Evolutionary conservation across 129 eudicot genomes (phyloP), one percentile per base, ranked within the genome.

Genomic region (Chrysanthemum seticuspe): DNA sequence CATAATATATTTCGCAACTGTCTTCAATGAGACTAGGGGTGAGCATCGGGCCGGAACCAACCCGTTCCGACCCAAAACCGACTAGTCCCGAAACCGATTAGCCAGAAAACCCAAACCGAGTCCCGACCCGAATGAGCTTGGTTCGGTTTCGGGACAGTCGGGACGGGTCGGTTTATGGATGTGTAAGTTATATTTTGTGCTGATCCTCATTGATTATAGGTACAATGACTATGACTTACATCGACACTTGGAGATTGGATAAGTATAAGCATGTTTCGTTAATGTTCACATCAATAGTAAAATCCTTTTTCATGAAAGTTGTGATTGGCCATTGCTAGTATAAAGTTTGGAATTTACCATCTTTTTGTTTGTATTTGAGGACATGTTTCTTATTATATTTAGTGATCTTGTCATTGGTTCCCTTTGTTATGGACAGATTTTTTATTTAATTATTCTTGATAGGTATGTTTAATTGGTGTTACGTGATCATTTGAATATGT

Each of bases 361-460:
- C 19, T 16, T 13, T 56, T 65, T 79, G 82, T 79, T 10, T 72
- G 47, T 65, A 78, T 49, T 48, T 72, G 69, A 65, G 16, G 45
- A 78, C 77, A 71, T 55, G 62, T 56, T 73, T 63, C 68, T 71
- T 72, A 49, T 79, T 45, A 79, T 31, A 48, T 34, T 54, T 54
- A 65, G 4, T 6, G 62, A 73, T 18, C 21, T 65, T 64, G 67
- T 52, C 62, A 13, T 25, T 14, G 73, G 68, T 72, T 65, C 62
- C 51, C 74, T 48, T 50, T 65, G 40, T 65, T 57, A 15, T 68
- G 52, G 70, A 73, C 74, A 72, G 57, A 13, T 16, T 55, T 65
- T 49, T 5, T 40, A 40, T 57, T 72, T 65, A 18, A 57, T 44
- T 56, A 72, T 65, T 79, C 57, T 47, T 54, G 47, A 5, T 56